phyloP scores from a whole-genome alignment of 169 alveolate species.

The Amoebophrya sp. region DNA sequence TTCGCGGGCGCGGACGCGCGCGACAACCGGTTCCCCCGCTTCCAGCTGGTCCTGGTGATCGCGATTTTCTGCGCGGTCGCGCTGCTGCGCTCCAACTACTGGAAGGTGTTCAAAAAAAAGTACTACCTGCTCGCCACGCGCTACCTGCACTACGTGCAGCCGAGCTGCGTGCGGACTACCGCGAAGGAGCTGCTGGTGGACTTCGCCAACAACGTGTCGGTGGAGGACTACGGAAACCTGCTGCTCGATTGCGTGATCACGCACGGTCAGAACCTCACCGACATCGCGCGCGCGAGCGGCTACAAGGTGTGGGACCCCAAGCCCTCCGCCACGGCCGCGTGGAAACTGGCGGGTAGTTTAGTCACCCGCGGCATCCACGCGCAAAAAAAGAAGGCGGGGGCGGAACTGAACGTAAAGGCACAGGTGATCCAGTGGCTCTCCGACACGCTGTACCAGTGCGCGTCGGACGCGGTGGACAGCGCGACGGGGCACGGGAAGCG shows the following conservation, averaged over 20 bases:
- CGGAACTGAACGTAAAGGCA: background rate
- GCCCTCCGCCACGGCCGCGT: background rate
- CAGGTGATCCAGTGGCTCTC: background rate
- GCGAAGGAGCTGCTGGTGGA: background rate
- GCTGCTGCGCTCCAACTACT: background rate
- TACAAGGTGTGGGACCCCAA: background rate
- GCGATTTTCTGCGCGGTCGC: background rate
- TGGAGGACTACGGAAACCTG: background rate
- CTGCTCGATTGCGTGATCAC: background rate
- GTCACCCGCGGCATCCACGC: background rate
- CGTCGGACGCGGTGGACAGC: background rate
- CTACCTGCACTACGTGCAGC: background rate
- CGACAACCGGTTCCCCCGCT: background rate
- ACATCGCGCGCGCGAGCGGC: background rate
- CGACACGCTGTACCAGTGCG: background rate
- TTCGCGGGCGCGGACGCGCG: background rate
- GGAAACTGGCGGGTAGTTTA: background rate
- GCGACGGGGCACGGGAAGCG: background rate
- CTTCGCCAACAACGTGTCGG: background rate
- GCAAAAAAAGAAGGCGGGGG: background rate
- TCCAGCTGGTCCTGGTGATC: background rate
- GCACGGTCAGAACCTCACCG: background rate
- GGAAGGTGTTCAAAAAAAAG: background rate
- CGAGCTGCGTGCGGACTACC: background rate
- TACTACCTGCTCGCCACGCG: conserved; percentile 1